A percentile compares a stretch with the other conserved stretches of the same genome.
Evolutionary conservation across 331 rosid genomes (phyloP).

Genomic region (Acacia concinna): DNA sequence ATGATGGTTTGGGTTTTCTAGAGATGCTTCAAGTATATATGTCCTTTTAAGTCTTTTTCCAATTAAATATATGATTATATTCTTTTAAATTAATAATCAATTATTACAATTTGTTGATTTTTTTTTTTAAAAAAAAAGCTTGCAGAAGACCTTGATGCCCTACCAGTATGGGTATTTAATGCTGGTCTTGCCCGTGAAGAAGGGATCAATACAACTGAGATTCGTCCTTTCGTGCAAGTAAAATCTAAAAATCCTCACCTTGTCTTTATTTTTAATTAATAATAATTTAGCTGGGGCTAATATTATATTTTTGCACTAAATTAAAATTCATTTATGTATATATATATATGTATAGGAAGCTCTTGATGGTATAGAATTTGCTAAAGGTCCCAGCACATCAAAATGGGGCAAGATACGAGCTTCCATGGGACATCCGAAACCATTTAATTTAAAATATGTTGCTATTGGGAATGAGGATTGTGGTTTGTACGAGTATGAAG

Average conservation of each 20-base stretch:
- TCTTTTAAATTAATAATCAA: not conserved
- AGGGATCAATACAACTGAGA: not conserved
- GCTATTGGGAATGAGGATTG: not conserved
- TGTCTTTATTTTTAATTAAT: no score
- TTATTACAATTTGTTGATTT: not conserved
- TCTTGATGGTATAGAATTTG: conserved; percentile 42
- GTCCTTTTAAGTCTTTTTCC: not conserved
- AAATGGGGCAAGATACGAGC: conserved; percentile 83
- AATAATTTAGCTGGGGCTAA: not conserved
- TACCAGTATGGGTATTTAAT: conserved; percentile 88
- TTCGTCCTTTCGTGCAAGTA: conserved; percentile 31
- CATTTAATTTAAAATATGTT: not conserved
- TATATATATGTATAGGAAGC: conserved; percentile 85
- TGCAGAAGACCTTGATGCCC: conserved; percentile 73
- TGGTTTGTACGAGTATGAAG: not conserved
- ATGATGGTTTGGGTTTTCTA: not conserved
- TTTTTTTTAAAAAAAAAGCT: conserved; percentile 45
- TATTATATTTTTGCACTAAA: not conserved
- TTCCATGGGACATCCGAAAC: conserved; percentile 57
- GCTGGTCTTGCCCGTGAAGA: conserved; percentile 43
- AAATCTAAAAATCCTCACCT: not conserved
- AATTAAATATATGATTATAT: not conserved
- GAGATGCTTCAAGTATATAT: not conserved
- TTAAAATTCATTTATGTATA: no score
- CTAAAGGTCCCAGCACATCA: conserved; percentile 34